phyloP scores from a whole-genome alignment of 108 stramenopile species.

The Mediolabrus comicus region DNA sequence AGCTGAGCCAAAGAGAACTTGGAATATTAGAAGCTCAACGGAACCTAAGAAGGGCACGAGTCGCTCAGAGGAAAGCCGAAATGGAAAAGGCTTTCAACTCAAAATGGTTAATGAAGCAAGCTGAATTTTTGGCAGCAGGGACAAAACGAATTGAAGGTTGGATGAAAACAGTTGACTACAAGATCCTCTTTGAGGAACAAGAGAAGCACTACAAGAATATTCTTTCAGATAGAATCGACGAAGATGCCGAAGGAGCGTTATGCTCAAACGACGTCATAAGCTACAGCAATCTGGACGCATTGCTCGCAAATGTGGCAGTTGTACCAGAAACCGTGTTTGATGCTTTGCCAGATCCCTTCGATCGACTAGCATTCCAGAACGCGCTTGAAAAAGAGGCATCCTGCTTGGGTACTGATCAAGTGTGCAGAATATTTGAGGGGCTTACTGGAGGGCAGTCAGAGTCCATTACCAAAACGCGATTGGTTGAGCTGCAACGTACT shows the following conservation, averaged over 20 bases:
- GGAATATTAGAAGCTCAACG: slow-evolving; percentile 11
- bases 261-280: slow-evolving; percentile 9
- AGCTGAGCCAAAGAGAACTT: slow-evolving; percentile 4
- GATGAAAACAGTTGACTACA: slow-evolving; percentile 20
- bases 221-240: slow-evolving; percentile 5
- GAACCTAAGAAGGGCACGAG: slow-evolving; percentile 10
- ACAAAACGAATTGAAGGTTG: not conserved
- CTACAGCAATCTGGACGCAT: slow-evolving; percentile 28
- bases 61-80: not conserved
- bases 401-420: not conserved
- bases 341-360: not conserved
- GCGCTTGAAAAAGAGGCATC: slow-evolving; percentile 10
- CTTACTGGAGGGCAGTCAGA: not conserved
- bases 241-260: slow-evolving; percentile 19
- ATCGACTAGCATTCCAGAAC: not conserved
- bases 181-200: slow-evolving; percentile 13
- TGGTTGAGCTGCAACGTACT: slow-evolving; percentile 3
- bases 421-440: not conserved
- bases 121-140: slow-evolving; percentile 6
- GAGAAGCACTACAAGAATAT: slow-evolving; percentile 12
- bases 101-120: slow-evolving; percentile 16
- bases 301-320: not conserved
- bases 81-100: slow-evolving; percentile 6
- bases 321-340: slow-evolving; percentile 2
- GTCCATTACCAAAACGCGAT: not conserved